A percentile compares a stretch with the other conserved stretches of the same genome.
phyloP scores from a whole-genome alignment of 352 stramenopile genomes.

The Phytophthora ohioensis region DNA sequence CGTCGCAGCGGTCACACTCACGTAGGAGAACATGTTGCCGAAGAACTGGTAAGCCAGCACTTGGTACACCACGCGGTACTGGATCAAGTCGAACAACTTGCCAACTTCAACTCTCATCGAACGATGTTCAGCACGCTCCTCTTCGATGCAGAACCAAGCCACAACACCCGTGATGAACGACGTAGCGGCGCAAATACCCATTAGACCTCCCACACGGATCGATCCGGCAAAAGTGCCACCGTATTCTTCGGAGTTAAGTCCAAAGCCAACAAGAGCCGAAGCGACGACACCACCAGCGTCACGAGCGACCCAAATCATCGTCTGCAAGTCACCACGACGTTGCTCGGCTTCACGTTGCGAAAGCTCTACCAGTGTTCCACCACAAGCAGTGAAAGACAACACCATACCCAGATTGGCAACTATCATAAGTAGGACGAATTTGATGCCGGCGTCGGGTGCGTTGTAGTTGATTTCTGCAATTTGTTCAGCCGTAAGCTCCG shows the following conservation, averaged over 20 bases:
- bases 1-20: slow-evolving; percentile 50
- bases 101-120: slow-evolving; percentile 33
- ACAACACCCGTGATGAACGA: slow-evolving; percentile 46
- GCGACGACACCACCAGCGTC: slow-evolving; percentile 50
- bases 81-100: slow-evolving; percentile 62
- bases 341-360: slow-evolving; percentile 65
- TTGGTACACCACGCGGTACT: slow-evolving; percentile 64
- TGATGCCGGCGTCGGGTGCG: slow-evolving; percentile 49
- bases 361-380: slow-evolving; percentile 65
- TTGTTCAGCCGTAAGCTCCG: slow-evolving; percentile 48
- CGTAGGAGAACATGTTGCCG: slow-evolving; percentile 59
- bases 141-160: slow-evolving; percentile 64
- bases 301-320: slow-evolving; percentile 61
- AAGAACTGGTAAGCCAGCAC: slow-evolving; percentile 70
- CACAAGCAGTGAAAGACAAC: slow-evolving; percentile 56
- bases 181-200: slow-evolving; percentile 49
- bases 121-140: slow-evolving; percentile 38
- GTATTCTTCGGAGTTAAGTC: slow-evolving; percentile 65
- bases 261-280: slow-evolving; percentile 60
- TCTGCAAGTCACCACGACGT: slow-evolving; percentile 61
- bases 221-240: slow-evolving; percentile 58
- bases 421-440: slow-evolving; percentile 66
- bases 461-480: slow-evolving; percentile 56
- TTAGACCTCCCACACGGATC: slow-evolving; percentile 62
- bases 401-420: slow-evolving; percentile 67